Percentiles rank a stretch among this genome's conserved stretches.
Conservation (phyloP, 2,329 filamentous ascomycete species). For the Emydomyces testavorans region DNA sequence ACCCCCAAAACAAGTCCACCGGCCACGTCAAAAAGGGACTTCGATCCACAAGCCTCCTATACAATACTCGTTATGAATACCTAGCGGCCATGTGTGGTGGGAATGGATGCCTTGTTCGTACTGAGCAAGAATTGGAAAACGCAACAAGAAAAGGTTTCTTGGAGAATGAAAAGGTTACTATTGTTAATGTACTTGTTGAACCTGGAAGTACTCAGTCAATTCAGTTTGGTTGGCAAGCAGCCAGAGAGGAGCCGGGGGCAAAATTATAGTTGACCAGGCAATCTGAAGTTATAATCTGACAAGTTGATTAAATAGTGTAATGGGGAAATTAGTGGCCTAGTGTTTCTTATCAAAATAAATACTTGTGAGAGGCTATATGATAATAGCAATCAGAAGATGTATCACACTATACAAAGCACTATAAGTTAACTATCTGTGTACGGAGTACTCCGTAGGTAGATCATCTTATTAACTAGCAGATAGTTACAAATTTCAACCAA, state of each 20-base stretch:
- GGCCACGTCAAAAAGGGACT: slow-evolving; percentile 27
- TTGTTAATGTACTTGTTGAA: slow-evolving; percentile 48
- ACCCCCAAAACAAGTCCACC: slow-evolving; percentile 13
- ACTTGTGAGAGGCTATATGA: too few relatives aligned
- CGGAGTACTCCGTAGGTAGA: too few relatives aligned
- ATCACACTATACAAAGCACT: too few relatives aligned
- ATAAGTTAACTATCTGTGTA: too few relatives aligned
- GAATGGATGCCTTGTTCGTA: slow-evolving; percentile 42
- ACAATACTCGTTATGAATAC: slow-evolving; percentile 46
- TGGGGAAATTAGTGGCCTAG: too few relatives aligned
- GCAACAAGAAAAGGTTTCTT: slow-evolving; percentile 43
- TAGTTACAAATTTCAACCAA: too few relatives aligned
- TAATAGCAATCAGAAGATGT: too few relatives aligned
- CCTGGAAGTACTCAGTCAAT: slow-evolving; percentile 36
- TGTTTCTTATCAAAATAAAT: too few relatives aligned
- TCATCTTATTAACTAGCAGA: too few relatives aligned
- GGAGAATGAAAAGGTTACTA: slow-evolving; percentile 36
- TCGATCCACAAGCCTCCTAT: slow-evolving; percentile 42
- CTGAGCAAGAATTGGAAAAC: slow-evolving; percentile 40
- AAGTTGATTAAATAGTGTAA: too few relatives aligned
- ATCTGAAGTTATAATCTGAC: too few relatives aligned
- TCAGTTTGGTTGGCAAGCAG: slow-evolving; percentile 29
- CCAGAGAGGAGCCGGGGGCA: slow-evolving; percentile 16
- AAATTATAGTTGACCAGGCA: too few relatives aligned
- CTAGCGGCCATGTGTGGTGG: slow-evolving; percentile 46